These are phyloP conservation scores for Niebla homalea DNA, from an alignment of 495 filamentous ascomycete species.

Conservation along the genomic window DNA sequence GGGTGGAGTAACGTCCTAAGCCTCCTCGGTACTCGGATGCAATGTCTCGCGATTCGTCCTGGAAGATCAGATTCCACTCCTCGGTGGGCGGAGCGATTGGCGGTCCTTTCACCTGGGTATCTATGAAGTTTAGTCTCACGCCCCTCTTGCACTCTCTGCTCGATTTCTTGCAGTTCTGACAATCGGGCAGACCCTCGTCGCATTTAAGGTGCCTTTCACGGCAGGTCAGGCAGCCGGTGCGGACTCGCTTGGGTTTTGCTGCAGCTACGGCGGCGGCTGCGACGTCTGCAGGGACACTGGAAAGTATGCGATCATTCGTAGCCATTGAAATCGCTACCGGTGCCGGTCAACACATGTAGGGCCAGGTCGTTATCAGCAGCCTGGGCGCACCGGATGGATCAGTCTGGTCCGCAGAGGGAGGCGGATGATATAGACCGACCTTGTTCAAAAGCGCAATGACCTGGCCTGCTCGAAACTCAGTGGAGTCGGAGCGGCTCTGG, in stretches of 20 bases:
- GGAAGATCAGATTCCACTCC: slow-evolving; percentile 63
- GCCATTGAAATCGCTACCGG: slow-evolving; percentile 12
- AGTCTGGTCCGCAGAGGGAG: too few relatives aligned
- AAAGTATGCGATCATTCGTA: slow-evolving; percentile 5
- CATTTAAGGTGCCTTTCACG: slow-evolving; percentile 66
- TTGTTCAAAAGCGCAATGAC: too few relatives aligned
- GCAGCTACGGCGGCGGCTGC: slow-evolving; percentile 20
- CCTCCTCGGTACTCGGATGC: slow-evolving; percentile 88
- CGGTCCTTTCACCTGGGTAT: slow-evolving; percentile 59
- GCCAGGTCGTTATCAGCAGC: too few relatives aligned
- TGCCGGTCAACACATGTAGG: too few relatives aligned
- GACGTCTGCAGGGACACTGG: slow-evolving; percentile 9
- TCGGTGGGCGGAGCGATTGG: slow-evolving; percentile 45
- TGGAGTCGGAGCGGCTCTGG: too few relatives aligned
- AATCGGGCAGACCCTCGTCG: slow-evolving; percentile 70
- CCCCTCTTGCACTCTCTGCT: slow-evolving; percentile 76
- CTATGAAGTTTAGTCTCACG: slow-evolving; percentile 84
- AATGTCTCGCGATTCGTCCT: slow-evolving; percentile 82
- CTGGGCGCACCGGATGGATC: too few relatives aligned
- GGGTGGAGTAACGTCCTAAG: slow-evolving; percentile 53
- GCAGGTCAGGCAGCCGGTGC: slow-evolving; percentile 69
- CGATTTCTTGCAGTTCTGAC: slow-evolving; percentile 81
- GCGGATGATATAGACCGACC: too few relatives aligned
- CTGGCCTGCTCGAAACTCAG: too few relatives aligned
- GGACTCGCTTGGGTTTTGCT: slow-evolving; percentile 53